Percentiles rank a stretch among this genome's conserved stretches.
These are phyloP conservation scores for Gossypium davidsonii DNA, from an alignment of 441 rosid genomes.

Conservation along the genomic window DNA sequence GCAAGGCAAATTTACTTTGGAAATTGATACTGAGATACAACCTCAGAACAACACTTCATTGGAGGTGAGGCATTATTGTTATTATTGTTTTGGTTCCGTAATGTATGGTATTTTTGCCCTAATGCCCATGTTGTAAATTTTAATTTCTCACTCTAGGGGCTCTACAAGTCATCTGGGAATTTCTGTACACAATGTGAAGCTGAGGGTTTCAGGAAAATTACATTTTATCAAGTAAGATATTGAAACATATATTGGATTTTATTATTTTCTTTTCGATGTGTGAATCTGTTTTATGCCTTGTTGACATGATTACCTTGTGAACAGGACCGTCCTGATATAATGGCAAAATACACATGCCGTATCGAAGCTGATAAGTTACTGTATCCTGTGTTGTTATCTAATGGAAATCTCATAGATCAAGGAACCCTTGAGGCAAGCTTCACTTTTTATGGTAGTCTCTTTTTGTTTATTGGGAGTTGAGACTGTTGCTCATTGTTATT, in stretches of 20 bases:
- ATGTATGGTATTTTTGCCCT: background rate
- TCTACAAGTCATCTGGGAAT: constrained; percentile 87
- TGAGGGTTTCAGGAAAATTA: constrained; percentile 91
- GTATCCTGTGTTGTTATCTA: constrained; percentile 85
- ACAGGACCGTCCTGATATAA: constrained; percentile 97
- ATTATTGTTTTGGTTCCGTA: background rate
- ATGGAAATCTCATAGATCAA: constrained; percentile 89
- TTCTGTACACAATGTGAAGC: constrained; percentile 99
- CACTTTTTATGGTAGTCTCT: constrained; percentile 10
- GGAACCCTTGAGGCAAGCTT: constrained; percentile 68
- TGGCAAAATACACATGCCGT: constrained; percentile 90
- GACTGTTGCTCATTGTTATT: constrained; percentile 12
- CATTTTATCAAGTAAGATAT: constrained; percentile 72
- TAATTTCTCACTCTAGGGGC: constrained; percentile 52
- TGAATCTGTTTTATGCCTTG: constrained; percentile 9
- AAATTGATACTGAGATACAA: constrained; percentile 71
- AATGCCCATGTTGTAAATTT: constrained; percentile 8
- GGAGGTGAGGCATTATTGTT: constrained; percentile 42
- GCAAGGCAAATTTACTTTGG: constrained; percentile 55
- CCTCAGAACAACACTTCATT: constrained; percentile 94
- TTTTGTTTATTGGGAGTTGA: background rate
- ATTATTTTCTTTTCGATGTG: constrained; percentile 6
- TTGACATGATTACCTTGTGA: constrained; percentile 19
- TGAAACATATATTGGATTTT: constrained; percentile 8
- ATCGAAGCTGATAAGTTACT: constrained; percentile 86